Conservation (phyloP, 306 rosid genomes). For the Arachis hypogaea region DNA sequence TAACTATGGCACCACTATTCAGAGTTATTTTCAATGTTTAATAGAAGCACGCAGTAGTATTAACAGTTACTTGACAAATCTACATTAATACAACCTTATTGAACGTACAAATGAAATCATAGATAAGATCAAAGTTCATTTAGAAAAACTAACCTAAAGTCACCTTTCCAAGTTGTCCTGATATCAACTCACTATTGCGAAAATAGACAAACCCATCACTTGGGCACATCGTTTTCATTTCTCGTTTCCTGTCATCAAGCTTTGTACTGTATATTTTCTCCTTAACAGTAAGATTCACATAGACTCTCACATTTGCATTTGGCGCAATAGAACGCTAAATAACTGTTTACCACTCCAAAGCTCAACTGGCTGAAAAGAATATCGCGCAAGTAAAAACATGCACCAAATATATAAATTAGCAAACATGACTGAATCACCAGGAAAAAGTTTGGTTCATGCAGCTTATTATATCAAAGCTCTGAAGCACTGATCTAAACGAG, state of each 20-base stretch:
- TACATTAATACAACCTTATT: conserved; percentile 23
- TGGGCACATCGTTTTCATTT: conserved; percentile 79
- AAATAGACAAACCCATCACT: conserved; percentile 88
- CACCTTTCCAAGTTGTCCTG: conserved; percentile 98
- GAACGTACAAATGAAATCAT: conserved; percentile 5
- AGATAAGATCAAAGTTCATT: conserved; percentile 13
- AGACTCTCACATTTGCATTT: conserved; percentile 77
- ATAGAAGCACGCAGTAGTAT: conserved; percentile 3
- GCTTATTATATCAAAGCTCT: background rate
- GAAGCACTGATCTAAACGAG: conserved; percentile 4
- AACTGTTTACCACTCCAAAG: conserved; percentile 98
- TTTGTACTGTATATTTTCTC: conserved; percentile 69
- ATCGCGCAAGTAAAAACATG: conserved; percentile 26
- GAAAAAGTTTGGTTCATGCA: conserved; percentile 24
- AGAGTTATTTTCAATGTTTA: background rate
- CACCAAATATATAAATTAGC: conserved; percentile 15
- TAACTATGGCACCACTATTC: conserved; percentile 9
- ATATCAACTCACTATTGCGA: conserved; percentile 87
- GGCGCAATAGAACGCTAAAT: conserved; percentile 84
- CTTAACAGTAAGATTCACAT: conserved; percentile 76
- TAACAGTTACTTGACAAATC: conserved; percentile 18
- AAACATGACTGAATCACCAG: conserved; percentile 14
- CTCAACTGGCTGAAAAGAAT: conserved; percentile 80
- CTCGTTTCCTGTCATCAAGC: conserved; percentile 56
- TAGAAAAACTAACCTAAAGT: conserved; percentile 74